Evolutionary conservation across 345 rosid species (phyloP).

Genomic region (Trapa bicornis): DNA sequence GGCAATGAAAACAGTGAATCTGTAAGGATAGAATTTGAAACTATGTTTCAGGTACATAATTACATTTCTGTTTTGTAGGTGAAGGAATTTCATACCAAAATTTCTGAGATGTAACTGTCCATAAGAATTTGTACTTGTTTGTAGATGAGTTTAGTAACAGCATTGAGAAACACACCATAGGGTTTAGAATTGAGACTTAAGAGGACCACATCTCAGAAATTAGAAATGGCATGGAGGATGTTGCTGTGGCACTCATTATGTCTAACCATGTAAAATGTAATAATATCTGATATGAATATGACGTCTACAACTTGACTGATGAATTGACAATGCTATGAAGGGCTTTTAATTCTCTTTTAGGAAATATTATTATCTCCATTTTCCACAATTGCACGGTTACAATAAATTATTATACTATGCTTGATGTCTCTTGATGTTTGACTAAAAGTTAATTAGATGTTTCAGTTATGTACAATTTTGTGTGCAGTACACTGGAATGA

Average conservation of each 20-base stretch:
- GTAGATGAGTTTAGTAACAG: not conserved
- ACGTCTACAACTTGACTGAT: not conserved
- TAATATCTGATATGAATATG: not conserved
- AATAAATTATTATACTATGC: not conserved
- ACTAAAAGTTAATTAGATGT: not conserved
- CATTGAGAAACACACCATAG: not conserved
- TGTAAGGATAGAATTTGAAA: conserved; percentile 77
- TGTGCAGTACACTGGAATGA: conserved; percentile 90
- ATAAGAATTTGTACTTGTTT: not conserved
- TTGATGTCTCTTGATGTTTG: not conserved
- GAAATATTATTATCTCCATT: not conserved
- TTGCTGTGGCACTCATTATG: not conserved
- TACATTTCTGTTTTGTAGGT: not conserved
- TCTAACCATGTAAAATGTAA: not conserved
- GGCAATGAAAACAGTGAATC: conserved; percentile 69
- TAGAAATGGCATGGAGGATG: not conserved
- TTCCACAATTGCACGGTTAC: not conserved
- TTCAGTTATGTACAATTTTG: conserved; percentile 4
- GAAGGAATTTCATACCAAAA: not conserved
- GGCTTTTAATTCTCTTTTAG: not conserved
- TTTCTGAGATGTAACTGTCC: not conserved
- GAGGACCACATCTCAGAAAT: not conserved
- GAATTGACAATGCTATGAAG: not conserved
- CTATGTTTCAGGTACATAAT: conserved; percentile 69
- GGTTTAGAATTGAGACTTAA: too few species aligned